phyloP scores from a whole-genome alignment of 2,329 filamentous ascomycete species.

The Ceratocystis smalleyi region DNA sequence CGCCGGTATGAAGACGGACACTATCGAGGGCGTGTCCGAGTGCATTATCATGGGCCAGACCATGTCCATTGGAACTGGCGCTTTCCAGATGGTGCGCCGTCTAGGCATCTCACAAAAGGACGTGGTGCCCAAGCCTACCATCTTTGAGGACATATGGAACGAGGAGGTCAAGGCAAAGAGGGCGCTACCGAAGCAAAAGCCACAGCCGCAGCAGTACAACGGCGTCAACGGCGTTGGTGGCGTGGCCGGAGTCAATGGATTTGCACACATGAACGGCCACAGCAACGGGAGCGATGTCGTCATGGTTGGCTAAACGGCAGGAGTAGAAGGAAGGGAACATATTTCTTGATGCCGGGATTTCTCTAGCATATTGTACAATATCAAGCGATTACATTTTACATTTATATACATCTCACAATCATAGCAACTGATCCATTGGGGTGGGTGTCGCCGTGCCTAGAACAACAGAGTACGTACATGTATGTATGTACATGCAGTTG shows the following conservation, averaged over 20 bases:
- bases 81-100: constrained; percentile 72
- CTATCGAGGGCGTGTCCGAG: constrained; percentile 84
- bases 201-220: background rate
- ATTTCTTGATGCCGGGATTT: constrained; percentile 8
- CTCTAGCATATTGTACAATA: constrained; percentile 3
- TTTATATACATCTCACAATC: background rate
- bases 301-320: constrained; percentile 9
- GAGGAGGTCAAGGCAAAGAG: constrained; percentile 13
- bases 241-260: background rate
- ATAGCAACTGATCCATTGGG: background rate
- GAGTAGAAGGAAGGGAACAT: background rate
- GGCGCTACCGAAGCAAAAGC: background rate
- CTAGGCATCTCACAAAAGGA: constrained; percentile 50
- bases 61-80: constrained; percentile 79
- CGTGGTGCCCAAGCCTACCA: constrained; percentile 42
- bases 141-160: constrained; percentile 56
- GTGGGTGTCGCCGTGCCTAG: background rate
- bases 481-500: too few relatives aligned
- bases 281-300: constrained; percentile 8
- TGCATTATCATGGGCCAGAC: constrained; percentile 98
- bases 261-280: background rate
- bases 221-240: background rate
- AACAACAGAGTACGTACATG: background rate
- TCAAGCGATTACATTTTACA: background rate
- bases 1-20: constrained; percentile 77